These are phyloP conservation scores for Nitzschia palea DNA, from an alignment of 108 stramenopile species.

Conservation along the genomic window DNA sequence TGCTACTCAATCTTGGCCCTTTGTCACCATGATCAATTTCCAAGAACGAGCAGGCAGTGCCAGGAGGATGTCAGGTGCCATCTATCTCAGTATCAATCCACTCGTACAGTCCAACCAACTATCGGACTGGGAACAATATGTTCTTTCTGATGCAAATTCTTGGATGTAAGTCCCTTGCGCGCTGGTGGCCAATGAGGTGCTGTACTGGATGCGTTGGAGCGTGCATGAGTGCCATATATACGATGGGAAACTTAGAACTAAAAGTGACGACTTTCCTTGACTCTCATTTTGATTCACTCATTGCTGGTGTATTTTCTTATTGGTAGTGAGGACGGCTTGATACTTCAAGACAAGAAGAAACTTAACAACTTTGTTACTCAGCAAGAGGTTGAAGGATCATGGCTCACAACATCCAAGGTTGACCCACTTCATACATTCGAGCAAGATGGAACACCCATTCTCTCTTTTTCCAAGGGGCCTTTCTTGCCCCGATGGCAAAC, in stretches of 20 bases:
- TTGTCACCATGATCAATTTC: conserved; percentile 4
- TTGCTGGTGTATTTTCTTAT: no score
- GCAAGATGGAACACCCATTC: background rate
- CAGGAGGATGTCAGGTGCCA: conserved; percentile 1
- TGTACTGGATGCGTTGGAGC: background rate
- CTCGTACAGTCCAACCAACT: background rate
- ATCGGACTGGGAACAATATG: background rate
- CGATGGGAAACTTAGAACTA: background rate
- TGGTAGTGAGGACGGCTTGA: background rate
- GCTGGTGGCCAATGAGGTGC: background rate
- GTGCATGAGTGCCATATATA: background rate
- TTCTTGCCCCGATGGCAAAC: conserved; percentile 9
- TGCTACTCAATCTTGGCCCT: conserved; percentile 7
- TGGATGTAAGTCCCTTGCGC: conserved; percentile 13
- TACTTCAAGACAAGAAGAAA: background rate
- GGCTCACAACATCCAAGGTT: background rate
- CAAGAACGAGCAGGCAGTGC: conserved; percentile 7
- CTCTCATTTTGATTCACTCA: background rate
- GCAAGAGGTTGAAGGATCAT: background rate
- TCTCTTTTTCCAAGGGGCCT: background rate
- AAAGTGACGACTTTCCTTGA: background rate
- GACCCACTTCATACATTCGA: background rate
- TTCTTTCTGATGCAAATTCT: background rate
- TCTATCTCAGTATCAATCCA: background rate
- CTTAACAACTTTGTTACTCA: background rate